phyloP scores from a whole-genome alignment of 768 basidiomycete genomes.

The Lactarius evosmus region DNA sequence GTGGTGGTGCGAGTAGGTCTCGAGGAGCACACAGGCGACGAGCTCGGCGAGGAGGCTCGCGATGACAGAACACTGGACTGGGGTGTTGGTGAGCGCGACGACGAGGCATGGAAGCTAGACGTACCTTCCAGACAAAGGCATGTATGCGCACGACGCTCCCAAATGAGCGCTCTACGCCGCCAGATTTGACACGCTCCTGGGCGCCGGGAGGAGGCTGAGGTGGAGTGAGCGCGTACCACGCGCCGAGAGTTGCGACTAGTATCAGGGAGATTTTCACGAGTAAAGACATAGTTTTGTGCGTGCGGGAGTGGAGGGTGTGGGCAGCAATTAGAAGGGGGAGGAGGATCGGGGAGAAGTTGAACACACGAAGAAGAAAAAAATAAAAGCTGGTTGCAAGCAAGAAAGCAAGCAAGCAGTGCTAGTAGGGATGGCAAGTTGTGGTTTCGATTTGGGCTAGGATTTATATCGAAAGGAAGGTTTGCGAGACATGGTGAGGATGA shows the following conservation, averaged over 20 bases:
- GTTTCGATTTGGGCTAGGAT: neutral
- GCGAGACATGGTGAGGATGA: neutral
- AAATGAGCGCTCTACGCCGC: constrained; percentile 24
- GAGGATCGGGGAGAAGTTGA: neutral
- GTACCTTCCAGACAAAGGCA: constrained; percentile 26
- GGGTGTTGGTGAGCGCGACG: neutral
- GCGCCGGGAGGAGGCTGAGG: constrained; percentile 21
- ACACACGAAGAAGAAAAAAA: neutral
- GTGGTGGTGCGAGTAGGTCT: neutral
- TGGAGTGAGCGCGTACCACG: constrained; percentile 26
- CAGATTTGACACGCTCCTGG: constrained; percentile 16
- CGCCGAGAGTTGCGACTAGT: constrained; percentile 1
- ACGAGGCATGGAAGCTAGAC: neutral
- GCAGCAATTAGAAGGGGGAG: neutral
- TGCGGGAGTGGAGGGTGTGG: neutral
- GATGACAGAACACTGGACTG: constrained; percentile 17
- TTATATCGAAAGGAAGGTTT: neutral
- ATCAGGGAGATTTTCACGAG: constrained; percentile 19
- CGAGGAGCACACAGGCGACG: constrained; percentile 2
- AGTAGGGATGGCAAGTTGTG: neutral
- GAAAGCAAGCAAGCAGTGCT: neutral
- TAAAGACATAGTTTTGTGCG: constrained; percentile 11
- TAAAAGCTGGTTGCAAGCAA: neutral
- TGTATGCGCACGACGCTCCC: constrained; percentile 23
- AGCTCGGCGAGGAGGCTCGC: constrained; percentile 17